Evolutionary conservation across 2,329 filamentous ascomycete species (phyloP).

Genomic region (Diaporthe sp.): DNA sequence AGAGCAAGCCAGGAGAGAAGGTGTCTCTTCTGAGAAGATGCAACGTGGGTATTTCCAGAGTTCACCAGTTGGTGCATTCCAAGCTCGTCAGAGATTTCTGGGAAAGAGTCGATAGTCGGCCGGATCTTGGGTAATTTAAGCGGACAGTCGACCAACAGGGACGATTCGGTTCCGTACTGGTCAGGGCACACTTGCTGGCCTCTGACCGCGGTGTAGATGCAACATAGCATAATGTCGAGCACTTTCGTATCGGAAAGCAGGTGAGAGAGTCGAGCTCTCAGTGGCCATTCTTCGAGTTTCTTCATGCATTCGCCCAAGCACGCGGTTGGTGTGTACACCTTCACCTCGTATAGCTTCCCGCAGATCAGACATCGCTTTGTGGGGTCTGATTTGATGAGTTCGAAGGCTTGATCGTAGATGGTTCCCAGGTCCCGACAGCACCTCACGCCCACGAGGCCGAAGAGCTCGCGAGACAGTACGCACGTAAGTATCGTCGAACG

Average conservation of each 20-base stretch:
- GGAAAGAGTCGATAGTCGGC: background rate
- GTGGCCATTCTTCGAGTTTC: constrained; percentile 1
- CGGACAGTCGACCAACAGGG: constrained; percentile 3
- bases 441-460: background rate
- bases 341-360: background rate
- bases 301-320: background rate
- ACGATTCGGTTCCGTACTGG: background rate
- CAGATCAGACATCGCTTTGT: constrained; percentile 14
- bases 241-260: constrained; percentile 7
- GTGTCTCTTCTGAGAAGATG: background rate
- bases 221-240: constrained; percentile 1
- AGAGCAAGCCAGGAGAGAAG: constrained; percentile 5
- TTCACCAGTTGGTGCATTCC: background rate
- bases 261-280: constrained; percentile 20
- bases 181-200: background rate
- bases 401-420: background rate
- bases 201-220: constrained; percentile 5
- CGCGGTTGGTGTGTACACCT: constrained; percentile 17
- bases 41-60: rapidly evolving
- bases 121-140: background rate
- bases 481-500: constrained; percentile 15
- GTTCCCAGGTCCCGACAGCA: background rate
- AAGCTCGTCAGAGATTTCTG: background rate
- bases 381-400: background rate
- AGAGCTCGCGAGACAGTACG: constrained; percentile 11